Evolutionary conservation across 805 yeast genomes (phyloP), one percentile per base, ranked within the genome.

Genomic region (Priceomyces melissophilus): DNA sequence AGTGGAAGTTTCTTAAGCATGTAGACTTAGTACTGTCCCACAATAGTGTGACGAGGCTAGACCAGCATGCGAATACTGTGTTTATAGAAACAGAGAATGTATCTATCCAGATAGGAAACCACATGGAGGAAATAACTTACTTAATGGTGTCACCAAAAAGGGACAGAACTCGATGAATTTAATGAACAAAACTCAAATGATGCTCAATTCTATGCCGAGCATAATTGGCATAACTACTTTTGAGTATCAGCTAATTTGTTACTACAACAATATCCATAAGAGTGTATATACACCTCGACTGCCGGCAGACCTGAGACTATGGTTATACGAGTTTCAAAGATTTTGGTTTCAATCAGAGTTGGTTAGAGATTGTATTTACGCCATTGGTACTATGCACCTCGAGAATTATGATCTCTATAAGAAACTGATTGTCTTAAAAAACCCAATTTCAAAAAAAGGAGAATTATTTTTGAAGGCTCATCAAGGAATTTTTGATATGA

Each of bases 51-150:
- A 60, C 37, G 57, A 54, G 27, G 56, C 44, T 4, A 42, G 40
- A 35, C 63, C 65, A 3, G 27, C 43, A 3, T 60, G 65, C 40
- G 65, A 60, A 34, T 60, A 60, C 41, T 60, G 65, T 29, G 34
- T 32, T 3, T 52, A 57, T 37, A 52, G 60, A n/a, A 41, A 43
- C 20, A 35, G 60, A 10, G 40, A 40, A 6, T 60, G 65, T 38
- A 30, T 47, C 2, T 60, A 60, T 32, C 48, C 48, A 3, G 33
- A 34, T 16, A 26, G 27, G 3, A 28, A 17, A 14, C 40, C 17
- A 15, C 29, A 10, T 13, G 17, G 28, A 32, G 13, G 34, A 32
- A 17, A 13, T 12, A 17, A 14, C 5, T 12, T 16, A 30, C 11
- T n/a, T 9, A 30, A n/a, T 32, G 17, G 12, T 25, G 34, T 14